Base-by-base conservation (phyloP, 306 rosid species). In the Vigna hirtella region DNA sequence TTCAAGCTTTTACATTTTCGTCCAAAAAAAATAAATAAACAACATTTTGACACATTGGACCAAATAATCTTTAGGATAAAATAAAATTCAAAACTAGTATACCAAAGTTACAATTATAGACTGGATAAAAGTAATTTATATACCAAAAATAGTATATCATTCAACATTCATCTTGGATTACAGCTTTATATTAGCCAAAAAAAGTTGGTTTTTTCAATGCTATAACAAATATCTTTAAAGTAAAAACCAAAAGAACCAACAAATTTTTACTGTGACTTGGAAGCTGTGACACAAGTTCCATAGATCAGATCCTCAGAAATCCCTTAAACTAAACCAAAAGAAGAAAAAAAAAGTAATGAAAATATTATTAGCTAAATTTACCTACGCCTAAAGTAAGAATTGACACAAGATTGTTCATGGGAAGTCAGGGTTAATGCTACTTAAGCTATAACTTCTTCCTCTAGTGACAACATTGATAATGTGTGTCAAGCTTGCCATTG, bases 181-280 rank as follows among this genome's bases (percentile, higher is more conserved):
- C 20, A 26, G 62, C 18, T 15, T 53, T 43, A 17, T 20, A 58
- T 58, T 64, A 59, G 53, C 24, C 4, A 49, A 17, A 64, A 55
- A 18, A 4, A 5, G 0, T 2, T n/a, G 24, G 24, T n/a, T 17
- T 52, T 17, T 52, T 7, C 9, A 3, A 24, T 43, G 15, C 11
- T 43, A 2, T 22, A 30, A 53, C 26, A 36, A 72, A 34, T 13
- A 28, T 17, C 11, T 72, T 66, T 61, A 9, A 55, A 34, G 20
- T n/a, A 57, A 43, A 42, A 76, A 57, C n/a, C 34, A 56, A 38
- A 82, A 16, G 38, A 40, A 26, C 26, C n/a, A n/a, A 52, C 26
- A n/a, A 26, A 22, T 47, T 48, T 87, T 88, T 85, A 88, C 91
- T 83, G 50, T 74, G 85, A 62, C 78, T 84, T 73, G 15, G 64